Percentiles rank a stretch among this genome's conserved stretches.
These are phyloP conservation scores for Blumeria hordei DNA, from an alignment of 2,329 filamentous ascomycete species.

Conservation along the genomic window DNA sequence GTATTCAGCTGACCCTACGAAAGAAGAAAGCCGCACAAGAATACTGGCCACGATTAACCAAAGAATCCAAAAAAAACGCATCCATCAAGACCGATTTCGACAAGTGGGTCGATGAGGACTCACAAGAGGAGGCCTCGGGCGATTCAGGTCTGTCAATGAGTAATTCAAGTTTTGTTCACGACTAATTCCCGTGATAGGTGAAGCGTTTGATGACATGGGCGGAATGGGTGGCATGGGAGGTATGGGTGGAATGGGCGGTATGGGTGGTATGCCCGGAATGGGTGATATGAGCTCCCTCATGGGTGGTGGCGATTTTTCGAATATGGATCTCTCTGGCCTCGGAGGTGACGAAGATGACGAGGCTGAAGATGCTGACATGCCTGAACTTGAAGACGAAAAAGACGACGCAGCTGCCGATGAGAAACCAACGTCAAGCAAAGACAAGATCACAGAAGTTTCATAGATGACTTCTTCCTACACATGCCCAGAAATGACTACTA, in stretches of 20 bases:
- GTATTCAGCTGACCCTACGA: constrained; percentile 71
- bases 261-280: constrained; percentile 24
- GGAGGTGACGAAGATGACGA: constrained; percentile 22
- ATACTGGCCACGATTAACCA: constrained; percentile 88
- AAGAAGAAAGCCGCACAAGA: constrained; percentile 93
- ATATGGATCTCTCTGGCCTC: constrained; percentile 58
- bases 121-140: constrained; percentile 75
- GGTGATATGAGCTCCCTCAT: constrained; percentile 18
- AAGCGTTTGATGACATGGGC: neutral
- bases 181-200: neutral
- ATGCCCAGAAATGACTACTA: too few species aligned
- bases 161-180: constrained; percentile 8
- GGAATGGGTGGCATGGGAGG: neutral
- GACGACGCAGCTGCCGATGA: constrained; percentile 22
- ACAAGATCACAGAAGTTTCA: neutral
- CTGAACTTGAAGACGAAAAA: constrained; percentile 45
- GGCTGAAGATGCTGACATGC: constrained; percentile 53
- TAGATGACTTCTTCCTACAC: neutral
- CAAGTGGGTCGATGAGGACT: constrained; percentile 39
- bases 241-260: constrained; percentile 13
- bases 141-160: constrained; percentile 36
- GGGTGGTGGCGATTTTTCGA: constrained; percentile 50
- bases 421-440: constrained; percentile 2
- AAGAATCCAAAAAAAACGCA: constrained; percentile 72
- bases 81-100: constrained; percentile 98